Evolutionary conservation across 2,329 filamentous ascomycete species (phyloP), one percentile per base, ranked within the genome.

Genomic region (Colletotrichum tropicicola): DNA sequence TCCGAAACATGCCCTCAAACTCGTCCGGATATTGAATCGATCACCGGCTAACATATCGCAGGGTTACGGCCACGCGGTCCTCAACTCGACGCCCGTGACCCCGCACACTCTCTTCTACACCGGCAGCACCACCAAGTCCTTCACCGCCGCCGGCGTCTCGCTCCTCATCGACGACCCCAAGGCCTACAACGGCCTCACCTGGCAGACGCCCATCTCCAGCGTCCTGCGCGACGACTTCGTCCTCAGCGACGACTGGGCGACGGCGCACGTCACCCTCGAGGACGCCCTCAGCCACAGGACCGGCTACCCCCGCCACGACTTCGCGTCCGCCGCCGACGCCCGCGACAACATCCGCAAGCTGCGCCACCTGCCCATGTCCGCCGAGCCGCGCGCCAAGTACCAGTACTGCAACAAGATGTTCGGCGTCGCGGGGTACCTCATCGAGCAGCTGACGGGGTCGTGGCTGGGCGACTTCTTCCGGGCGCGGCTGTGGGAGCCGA

Each of bases 51-150:
- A 65, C 35, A 9, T 35, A 35, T 64, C 74, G 67, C 65, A 82
- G 80, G 77, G 78, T 30, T 75, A 79, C 66, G 73, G 82, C 66
- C 65, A 80, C 68, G 70, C 77, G 54, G 62, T 65, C n/a, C 71
- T 79, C 5, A 73, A 75, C 3, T 71, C 70, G 4, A 76, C 73
- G 0, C 72, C 75, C 0, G 79, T 80, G 8, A 83, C 77, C 0
- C 71, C 81, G 1, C 75, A 83, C 28, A 88, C 85, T 0, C 76
- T 89, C 3, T 89, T 85, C 74, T 85, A 84, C 62, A 79, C 78
- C 3, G 87, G 81, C 2, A 87, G 85, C 43, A 87, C 81, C 1
- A 87, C 85, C 19, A 89, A 89, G 70, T 82, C 85, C 3, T 80
- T 86, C 48, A 83, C 82, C 0, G 80, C 83, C 1, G 85, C 85